Conservation (phyloP, 2,329 filamentous ascomycete genomes). For the Lasiodiplodia sp. region DNA sequence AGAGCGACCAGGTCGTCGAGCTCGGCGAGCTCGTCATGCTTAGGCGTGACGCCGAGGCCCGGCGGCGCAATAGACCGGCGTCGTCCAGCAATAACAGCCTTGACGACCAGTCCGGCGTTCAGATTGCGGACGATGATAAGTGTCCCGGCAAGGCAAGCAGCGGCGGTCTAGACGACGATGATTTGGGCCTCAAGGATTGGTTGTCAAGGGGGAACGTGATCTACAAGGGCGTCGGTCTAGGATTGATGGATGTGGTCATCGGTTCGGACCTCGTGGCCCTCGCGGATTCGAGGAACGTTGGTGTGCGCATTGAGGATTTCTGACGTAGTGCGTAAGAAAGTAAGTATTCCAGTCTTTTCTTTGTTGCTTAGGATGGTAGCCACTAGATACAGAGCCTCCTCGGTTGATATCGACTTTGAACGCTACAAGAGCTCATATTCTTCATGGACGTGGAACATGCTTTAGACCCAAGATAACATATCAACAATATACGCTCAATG, state of each 20-base stretch:
- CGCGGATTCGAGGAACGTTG: slow-evolving; percentile 63
- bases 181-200: slow-evolving; percentile 62
- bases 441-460: not conserved
- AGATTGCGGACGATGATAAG: slow-evolving; percentile 34
- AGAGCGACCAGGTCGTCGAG: slow-evolving; percentile 80
- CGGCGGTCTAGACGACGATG: slow-evolving; percentile 44
- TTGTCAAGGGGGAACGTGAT: slow-evolving; percentile 69
- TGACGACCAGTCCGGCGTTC: slow-evolving; percentile 38
- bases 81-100: slow-evolving; percentile 28
- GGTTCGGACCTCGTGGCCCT: slow-evolving; percentile 64
- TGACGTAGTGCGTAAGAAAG: slow-evolving; percentile 33
- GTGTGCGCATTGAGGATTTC: slow-evolving; percentile 60
- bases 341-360: not conserved
- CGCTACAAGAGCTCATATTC: not conserved
- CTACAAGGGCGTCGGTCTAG: slow-evolving; percentile 73
- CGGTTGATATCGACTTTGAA: not conserved
- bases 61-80: slow-evolving; percentile 36
- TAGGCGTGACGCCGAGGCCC: slow-evolving; percentile 58
- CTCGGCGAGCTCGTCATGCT: slow-evolving; percentile 80
- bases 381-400: not conserved
- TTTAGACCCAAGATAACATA: too few species aligned
- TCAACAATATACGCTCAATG: too few species aligned
- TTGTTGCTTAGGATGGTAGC: not conserved
- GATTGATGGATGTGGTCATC: slow-evolving; percentile 72
- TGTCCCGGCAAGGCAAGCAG: slow-evolving; percentile 37